These are phyloP conservation scores for Cercophora sp. DNA, from an alignment of 495 filamentous ascomycete species.

Conservation along the genomic window DNA sequence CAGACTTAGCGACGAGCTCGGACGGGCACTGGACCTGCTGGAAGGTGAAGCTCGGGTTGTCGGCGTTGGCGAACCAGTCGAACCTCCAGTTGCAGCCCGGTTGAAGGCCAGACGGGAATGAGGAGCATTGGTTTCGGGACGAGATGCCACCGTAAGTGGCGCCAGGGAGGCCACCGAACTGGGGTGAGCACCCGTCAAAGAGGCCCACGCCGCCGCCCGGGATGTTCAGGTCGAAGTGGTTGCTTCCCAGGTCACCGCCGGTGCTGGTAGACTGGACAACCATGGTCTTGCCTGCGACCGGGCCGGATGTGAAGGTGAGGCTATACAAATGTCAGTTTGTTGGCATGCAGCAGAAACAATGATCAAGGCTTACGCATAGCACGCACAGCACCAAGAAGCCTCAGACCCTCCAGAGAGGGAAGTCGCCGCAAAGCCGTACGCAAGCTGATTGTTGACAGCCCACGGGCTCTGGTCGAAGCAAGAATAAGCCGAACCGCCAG, in stretches of 20 bases:
- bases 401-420: conserved; percentile 40
- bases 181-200: conserved; percentile 50
- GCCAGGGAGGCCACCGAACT: conserved; percentile 55
- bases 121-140: conserved; percentile 43
- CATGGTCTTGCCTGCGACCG: conserved; percentile 53
- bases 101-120: conserved; percentile 48
- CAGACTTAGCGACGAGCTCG: conserved; percentile 47
- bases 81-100: conserved; percentile 56
- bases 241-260: conserved; percentile 50
- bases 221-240: conserved; percentile 57
- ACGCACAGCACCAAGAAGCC: conserved; percentile 51
- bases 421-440: conserved; percentile 59
- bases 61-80: conserved; percentile 54
- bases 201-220: conserved; percentile 57
- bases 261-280: conserved; percentile 63
- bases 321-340: conserved; percentile 18
- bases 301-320: conserved; percentile 33
- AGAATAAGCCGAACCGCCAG: conserved; percentile 48
- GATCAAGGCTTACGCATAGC: conserved; percentile 48
- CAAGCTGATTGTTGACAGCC: conserved; percentile 45
- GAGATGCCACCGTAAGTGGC: conserved; percentile 53
- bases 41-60: conserved; percentile 54
- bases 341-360: conserved; percentile 5
- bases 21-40: conserved; percentile 52
- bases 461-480: conserved; percentile 53